phyloP scores from a whole-genome alignment of 2,329 filamentous ascomycete genomes.

The Passalora sequoiae region DNA sequence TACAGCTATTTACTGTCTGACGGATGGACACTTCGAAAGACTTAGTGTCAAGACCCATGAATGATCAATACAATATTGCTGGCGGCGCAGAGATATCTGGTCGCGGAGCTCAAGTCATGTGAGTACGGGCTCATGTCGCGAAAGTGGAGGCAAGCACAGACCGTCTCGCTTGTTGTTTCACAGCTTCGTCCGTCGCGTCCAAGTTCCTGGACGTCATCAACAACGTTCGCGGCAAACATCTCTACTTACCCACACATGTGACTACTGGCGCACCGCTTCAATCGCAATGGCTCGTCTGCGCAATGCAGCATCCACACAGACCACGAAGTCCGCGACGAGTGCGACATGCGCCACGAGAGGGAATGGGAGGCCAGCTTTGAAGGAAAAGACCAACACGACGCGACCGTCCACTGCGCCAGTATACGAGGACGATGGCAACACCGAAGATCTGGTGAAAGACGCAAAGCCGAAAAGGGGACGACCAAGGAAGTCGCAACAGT shows the following conservation, averaged over 20 bases:
- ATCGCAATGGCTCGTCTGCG: slow-evolving; percentile 27
- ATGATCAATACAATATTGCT: no score
- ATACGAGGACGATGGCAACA: slow-evolving; percentile 26
- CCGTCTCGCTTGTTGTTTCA: slow-evolving; percentile 4
- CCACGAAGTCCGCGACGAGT: slow-evolving; percentile 13
- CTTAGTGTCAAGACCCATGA: no score
- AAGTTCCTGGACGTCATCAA: background rate
- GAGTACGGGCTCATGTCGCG: background rate
- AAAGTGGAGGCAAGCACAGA: background rate
- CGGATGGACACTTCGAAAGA: no score
- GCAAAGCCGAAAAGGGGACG: slow-evolving; percentile 22
- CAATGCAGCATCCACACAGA: slow-evolving; percentile 21
- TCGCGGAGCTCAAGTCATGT: no score
- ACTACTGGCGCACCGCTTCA: background rate
- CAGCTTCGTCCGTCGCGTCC: slow-evolving; percentile 1
- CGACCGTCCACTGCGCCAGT: slow-evolving; percentile 16
- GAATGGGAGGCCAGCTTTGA: slow-evolving; percentile 23
- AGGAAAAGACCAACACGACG: slow-evolving; percentile 30
- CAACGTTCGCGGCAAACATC: background rate
- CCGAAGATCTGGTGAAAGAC: slow-evolving; percentile 27
- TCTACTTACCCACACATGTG: background rate
- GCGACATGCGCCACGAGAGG: slow-evolving; percentile 10
- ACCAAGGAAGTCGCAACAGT: slow-evolving; percentile 18
- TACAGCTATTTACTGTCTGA: no score
- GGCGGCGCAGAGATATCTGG: no score